Base-by-base conservation (phyloP, 2,329 filamentous ascomycete genomes). In the Paraphoma sp. region DNA sequence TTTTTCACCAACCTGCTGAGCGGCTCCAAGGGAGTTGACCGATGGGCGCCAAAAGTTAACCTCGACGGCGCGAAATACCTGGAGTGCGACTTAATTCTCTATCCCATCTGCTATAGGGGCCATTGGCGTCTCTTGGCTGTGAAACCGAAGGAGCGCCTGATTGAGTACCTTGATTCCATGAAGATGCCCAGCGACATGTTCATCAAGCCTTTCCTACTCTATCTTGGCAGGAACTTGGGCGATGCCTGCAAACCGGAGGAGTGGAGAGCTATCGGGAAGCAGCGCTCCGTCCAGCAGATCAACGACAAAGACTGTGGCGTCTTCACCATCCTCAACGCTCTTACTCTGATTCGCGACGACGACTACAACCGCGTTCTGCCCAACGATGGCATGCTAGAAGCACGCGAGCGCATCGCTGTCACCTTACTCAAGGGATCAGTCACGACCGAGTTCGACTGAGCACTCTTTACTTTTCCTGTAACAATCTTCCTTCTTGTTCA, bases 251-350 rank as follows among this genome's bases (percentile, higher is more conserved):
- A 81, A 2, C 78, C 79, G 12, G 76, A 77, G 1, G 87, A 90
- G 41, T 93, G 90, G 90, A 79, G n/a, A n/a, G n/a, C 73, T 23
- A 77, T 84, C 7, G 71, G 76, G n/a, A 80, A 83, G 44, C 69
- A 72, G 52, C 73, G 76, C 14, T 85, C 84, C 36, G 82, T 61
- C 4, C 47, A 51, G 2, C 90, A 93, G 72, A 80, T 77, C 28
- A 93, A 93, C 68, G 83, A 83, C 1, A 86, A 84, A 68, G 91
- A 93, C 71, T 93, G 91, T 64, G 91, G 91, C n/a, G 85, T 92
- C 3, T 91, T 92, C 71, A 86, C 88, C 12, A 86, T 91, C 62
- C 85, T 90, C 16, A 94, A 93, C 68, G 87, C 85, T 14, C 83
- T 92, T 46, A 90, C 87, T 53, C 67, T 80, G 31, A 75, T 81